Evolutionary conservation across 2,329 filamentous ascomycete species (phyloP).

Genomic region (Neofusicoccum parvum): DNA sequence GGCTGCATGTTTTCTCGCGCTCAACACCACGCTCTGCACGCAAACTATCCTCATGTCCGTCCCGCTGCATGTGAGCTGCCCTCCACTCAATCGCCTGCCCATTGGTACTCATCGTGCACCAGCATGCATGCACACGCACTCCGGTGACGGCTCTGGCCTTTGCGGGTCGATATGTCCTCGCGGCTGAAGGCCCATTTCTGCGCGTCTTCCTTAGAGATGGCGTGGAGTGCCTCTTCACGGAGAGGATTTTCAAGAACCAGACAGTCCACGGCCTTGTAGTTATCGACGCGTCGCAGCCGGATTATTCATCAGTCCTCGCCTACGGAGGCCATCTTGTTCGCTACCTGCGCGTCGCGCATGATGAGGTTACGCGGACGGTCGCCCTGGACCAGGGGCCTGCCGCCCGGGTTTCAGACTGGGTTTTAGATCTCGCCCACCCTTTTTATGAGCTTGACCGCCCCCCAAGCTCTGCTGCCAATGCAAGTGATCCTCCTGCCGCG

Average conservation of each 20-base stretch:
- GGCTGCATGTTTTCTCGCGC: neutral
- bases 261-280: constrained; percentile 69
- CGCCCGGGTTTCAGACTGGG: constrained; percentile 37
- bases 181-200: constrained; percentile 48
- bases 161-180: constrained; percentile 40
- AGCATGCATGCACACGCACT: constrained; percentile 43
- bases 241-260: constrained; percentile 66
- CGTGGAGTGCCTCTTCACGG: constrained; percentile 31
- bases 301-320: constrained; percentile 28
- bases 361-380: neutral
- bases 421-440: constrained; percentile 30
- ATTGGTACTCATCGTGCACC: neutral
- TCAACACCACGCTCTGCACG: neutral
- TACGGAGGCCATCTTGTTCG: constrained; percentile 51
- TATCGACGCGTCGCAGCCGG: constrained; percentile 39
- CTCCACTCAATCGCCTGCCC: neutral
- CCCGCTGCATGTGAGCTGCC: constrained; percentile 34
- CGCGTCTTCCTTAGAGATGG: constrained; percentile 38
- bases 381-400: neutral
- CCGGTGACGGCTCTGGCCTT: constrained; percentile 51
- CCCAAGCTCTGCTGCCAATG: constrained; percentile 5
- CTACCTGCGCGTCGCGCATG: constrained; percentile 34
- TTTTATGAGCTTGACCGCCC: constrained; percentile 8
- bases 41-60: constrained; percentile 32
- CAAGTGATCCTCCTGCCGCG: constrained; percentile 21